phyloP scores from a whole-genome alignment of 192 early-diverging fungal genomes.

The Backusella sp. region DNA sequence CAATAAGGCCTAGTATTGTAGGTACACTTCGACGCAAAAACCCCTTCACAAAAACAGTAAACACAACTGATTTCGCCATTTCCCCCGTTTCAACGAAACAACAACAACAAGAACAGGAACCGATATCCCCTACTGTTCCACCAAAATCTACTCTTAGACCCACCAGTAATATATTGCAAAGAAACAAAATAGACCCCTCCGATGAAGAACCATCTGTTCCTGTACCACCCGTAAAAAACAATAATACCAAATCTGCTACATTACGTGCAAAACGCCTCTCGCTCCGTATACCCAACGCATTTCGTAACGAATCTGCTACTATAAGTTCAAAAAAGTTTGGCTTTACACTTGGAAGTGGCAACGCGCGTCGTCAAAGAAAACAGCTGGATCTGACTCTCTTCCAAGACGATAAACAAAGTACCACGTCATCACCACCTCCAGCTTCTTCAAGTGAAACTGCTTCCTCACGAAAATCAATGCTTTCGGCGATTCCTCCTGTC shows the following conservation, averaged over 20 bases:
- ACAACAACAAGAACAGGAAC: background rate
- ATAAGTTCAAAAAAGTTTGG: constrained; percentile 16
- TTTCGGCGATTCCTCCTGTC: background rate
- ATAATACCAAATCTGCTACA: background rate
- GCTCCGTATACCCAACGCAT: constrained; percentile 24
- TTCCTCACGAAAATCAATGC: background rate
- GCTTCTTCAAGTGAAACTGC: background rate
- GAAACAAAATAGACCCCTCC: constrained; percentile 22
- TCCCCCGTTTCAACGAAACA: constrained; percentile 1
- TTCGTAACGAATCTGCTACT: background rate
- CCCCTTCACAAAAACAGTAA: constrained; percentile 18
- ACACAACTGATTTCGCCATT: constrained; percentile 1
- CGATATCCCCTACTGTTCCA: background rate
- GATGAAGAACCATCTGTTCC: background rate
- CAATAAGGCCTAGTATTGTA: background rate
- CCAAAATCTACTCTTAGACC: constrained; percentile 28
- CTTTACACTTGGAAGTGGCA: constrained; percentile 15
- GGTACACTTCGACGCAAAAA: constrained; percentile 32
- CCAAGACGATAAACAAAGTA: background rate
- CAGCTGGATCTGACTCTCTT: constrained; percentile 33
- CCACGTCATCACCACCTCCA: background rate
- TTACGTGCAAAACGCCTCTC: constrained; percentile 16
- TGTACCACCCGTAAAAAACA: background rate
- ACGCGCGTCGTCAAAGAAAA: constrained; percentile 16
- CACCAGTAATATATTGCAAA: constrained; percentile 1